Evolutionary conservation across 441 rosid genomes (phyloP), one percentile per base, ranked within the genome.

Genomic region (Pelargonium citronellum): DNA sequence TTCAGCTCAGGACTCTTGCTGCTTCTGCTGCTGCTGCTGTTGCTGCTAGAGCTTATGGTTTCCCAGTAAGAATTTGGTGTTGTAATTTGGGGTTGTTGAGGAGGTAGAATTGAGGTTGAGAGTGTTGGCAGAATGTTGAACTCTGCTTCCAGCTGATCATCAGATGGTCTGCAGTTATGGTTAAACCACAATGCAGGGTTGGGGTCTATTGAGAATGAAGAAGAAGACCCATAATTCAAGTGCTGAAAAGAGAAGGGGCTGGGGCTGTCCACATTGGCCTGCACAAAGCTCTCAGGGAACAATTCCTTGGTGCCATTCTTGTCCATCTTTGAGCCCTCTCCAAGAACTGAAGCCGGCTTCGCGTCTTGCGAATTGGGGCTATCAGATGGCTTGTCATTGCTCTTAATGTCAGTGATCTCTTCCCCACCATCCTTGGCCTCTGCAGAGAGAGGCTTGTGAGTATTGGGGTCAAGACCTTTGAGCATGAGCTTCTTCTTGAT

Each of bases 171-270:
- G 64, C 64, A 60, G 64, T 8, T 20, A 60, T 60, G 70, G 69
- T 84, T 82, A 64, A 82, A 80, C 41, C 41, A 63, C n/a, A 34
- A 63, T 27, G 73, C 82, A 81, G 64, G 81, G 72, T 60, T 60
- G 64, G 4, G 82, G 60, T 65, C 81, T 15, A 8, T 67, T 76
- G 20, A 66, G 58, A 62, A 77, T 77, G 64, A 67, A 76, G 41
- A 62, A 7, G 39, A 16, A 30, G 83, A 76, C 66, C 70, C 80
- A 77, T 79, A 85, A 74, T 74, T 76, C 72, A 86, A 58, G 67
- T 87, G 83, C 78, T 86, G 91, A 22, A 83, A 79, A 47, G 86
- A 79, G 65, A 84, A 80, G 46, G 77, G 43, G 63, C 74, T 27
- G 74, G 71, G 24, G 73, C 49, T 74, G 13, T 84, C 87, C 8